A percentile compares a stretch with the other conserved stretches of the same genome.
phyloP scores from a whole-genome alignment of 164 flowering plant genomes.

The Stephania japonica region DNA sequence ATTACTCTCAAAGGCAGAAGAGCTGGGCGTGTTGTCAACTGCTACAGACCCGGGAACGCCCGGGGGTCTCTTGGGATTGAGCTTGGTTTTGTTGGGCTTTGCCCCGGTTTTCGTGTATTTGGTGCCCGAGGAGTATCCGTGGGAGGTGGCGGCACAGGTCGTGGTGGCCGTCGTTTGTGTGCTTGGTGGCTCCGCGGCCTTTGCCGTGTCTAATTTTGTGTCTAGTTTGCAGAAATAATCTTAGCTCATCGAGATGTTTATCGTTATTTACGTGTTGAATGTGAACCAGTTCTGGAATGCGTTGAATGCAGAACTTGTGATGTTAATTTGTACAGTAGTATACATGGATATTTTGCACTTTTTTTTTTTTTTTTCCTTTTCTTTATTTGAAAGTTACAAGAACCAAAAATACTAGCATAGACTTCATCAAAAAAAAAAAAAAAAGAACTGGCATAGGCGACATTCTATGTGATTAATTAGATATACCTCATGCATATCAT shows the following conservation, averaged over 20 bases:
- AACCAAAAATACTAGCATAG: too few species aligned
- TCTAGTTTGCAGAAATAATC: conserved; percentile 69
- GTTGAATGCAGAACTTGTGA: too few species aligned
- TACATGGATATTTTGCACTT: too few species aligned
- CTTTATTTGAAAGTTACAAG: too few species aligned
- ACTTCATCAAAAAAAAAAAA: too few species aligned
- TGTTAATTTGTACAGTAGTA: neutral
- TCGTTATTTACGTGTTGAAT: neutral
- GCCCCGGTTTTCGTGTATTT: conserved; percentile 69
- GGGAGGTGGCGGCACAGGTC: conserved; percentile 65
- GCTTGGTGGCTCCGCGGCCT: conserved; percentile 81
- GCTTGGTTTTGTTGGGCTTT: conserved; percentile 52
- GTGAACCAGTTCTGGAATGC: neutral
- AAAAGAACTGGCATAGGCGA: too few species aligned
- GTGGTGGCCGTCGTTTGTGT: conserved; percentile 51
- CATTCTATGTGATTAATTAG: too few species aligned
- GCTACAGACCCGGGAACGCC: conserved; percentile 86
- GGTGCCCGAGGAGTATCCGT: conserved; percentile 73
- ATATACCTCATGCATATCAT: too few species aligned
- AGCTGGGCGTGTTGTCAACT: conserved; percentile 75
- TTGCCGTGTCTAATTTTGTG: conserved; percentile 86
- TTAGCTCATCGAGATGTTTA: neutral
- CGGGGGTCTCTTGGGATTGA: conserved; percentile 39
- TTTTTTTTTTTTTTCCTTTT: too few species aligned
- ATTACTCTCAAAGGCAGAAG: conserved; percentile 81